Evolutionary conservation across 805 yeast species (phyloP).

Genomic region (Soucietia sequanensis): DNA sequence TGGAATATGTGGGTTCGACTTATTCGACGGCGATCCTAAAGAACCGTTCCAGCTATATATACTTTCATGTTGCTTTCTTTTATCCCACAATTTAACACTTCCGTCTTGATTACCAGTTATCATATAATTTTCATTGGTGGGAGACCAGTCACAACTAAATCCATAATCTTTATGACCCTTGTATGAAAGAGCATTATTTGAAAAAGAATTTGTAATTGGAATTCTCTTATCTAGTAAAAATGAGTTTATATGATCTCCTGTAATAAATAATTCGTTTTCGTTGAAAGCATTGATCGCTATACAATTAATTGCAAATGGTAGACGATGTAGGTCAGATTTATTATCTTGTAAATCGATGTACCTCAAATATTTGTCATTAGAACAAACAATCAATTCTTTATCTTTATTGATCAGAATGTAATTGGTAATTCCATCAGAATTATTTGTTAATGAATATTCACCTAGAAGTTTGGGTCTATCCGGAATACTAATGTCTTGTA

Average conservation of each 20-base stretch:
- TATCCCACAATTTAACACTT: slow-evolving; percentile 53
- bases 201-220: slow-evolving; percentile 4
- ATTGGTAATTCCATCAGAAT: slow-evolving; percentile 52
- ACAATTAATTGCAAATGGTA: slow-evolving; percentile 53
- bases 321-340: slow-evolving; percentile 10
- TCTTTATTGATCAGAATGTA: slow-evolving; percentile 37
- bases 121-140: slow-evolving; percentile 37
- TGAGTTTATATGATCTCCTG: slow-evolving; percentile 49
- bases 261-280: slow-evolving; percentile 40
- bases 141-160: slow-evolving; percentile 61
- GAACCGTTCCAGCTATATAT: slow-evolving; percentile 36
- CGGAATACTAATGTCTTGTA: slow-evolving; percentile 32
- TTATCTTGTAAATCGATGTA: slow-evolving; percentile 33
- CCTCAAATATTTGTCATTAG: slow-evolving; percentile 49
- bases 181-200: slow-evolving; percentile 11
- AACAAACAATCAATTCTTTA: slow-evolving; percentile 41
- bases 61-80: slow-evolving; percentile 30
- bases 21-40: slow-evolving; percentile 16
- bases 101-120: slow-evolving; percentile 65
- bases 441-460: slow-evolving; percentile 40
- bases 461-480: slow-evolving; percentile 17
- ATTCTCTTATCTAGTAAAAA: slow-evolving; percentile 45
- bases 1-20: slow-evolving; percentile 11
- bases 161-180: slow-evolving; percentile 55
- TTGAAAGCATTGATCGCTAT: slow-evolving; percentile 40